Conservation (phyloP, 176 grass and related monocot genomes). For the Rhynchospora tenuis region DNA sequence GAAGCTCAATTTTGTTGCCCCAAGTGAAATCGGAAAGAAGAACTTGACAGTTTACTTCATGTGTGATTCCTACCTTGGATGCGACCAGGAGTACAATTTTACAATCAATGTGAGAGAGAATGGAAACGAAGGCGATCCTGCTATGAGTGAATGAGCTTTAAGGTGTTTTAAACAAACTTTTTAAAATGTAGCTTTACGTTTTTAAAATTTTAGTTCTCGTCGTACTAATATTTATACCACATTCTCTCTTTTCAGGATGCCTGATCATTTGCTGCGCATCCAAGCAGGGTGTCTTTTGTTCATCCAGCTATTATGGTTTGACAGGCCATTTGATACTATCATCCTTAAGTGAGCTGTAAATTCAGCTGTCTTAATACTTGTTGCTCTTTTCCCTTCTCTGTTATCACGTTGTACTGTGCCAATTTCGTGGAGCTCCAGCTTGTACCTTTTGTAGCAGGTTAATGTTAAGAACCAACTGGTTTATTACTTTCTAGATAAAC, state of each 20-base stretch:
- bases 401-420: not conserved
- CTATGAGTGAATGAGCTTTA: constrained; percentile 1
- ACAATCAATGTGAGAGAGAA: constrained; percentile 57
- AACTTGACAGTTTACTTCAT: constrained; percentile 84
- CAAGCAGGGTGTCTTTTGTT: not conserved
- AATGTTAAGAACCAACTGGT: not conserved
- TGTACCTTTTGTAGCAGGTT: not conserved
- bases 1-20: constrained; percentile 67
- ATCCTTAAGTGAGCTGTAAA: not conserved
- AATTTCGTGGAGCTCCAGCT: not conserved
- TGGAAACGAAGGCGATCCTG: constrained; percentile 18
- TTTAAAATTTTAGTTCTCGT: not conserved
- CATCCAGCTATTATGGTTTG: not conserved
- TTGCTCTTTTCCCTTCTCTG: not conserved
- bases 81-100: constrained; percentile 91
- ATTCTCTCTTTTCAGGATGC: constrained; percentile 2
- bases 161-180: constrained; percentile 1
- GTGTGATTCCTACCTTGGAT: constrained; percentile 86
- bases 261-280: not conserved
- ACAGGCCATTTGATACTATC: not conserved
- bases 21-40: constrained; percentile 50
- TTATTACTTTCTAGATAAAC: not conserved
- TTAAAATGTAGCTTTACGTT: not conserved
- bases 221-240: not conserved
- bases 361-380: not conserved